Evolutionary conservation across 768 basidiomycete species (phyloP).

Genomic region (Auriscalpium microsporum): DNA sequence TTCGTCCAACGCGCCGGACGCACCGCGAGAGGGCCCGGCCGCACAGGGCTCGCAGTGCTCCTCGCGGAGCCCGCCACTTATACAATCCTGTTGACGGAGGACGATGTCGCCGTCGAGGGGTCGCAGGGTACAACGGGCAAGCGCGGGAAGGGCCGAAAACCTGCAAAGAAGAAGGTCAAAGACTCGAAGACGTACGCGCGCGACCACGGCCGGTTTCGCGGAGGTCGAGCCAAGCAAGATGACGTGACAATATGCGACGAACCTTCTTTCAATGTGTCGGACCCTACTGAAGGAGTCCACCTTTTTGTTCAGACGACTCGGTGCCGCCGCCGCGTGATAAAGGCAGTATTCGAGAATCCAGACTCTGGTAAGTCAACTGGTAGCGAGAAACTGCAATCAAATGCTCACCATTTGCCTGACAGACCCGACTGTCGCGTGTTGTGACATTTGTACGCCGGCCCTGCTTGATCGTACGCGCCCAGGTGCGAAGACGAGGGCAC

Average conservation of each 20-base stretch:
- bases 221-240: background rate
- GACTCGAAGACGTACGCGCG: background rate
- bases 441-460: slow-evolving; percentile 20
- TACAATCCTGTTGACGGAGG: background rate
- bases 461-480: slow-evolving; percentile 15
- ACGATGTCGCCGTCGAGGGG: background rate
- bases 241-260: background rate
- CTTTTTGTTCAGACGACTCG: background rate
- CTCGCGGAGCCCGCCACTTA: background rate
- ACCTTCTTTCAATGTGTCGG: background rate
- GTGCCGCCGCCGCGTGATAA: background rate
- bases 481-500: background rate
- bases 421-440: slow-evolving; percentile 17
- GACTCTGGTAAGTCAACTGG: background rate
- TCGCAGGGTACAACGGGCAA: background rate
- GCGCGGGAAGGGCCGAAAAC: background rate
- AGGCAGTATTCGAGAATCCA: background rate
- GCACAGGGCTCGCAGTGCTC: slow-evolving; percentile 20
- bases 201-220: background rate
- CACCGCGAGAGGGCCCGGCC: slow-evolving; percentile 18
- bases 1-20: slow-evolving; percentile 28
- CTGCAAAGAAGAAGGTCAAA: background rate
- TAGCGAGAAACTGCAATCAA: background rate
- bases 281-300: background rate
- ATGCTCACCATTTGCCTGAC: background rate